A percentile compares a stretch with the other conserved stretches of the same genome.
These are phyloP conservation scores for Trichomonascaceae sp. DNA, from an alignment of 1,139 yeast genomes.

Conservation along the genomic window DNA sequence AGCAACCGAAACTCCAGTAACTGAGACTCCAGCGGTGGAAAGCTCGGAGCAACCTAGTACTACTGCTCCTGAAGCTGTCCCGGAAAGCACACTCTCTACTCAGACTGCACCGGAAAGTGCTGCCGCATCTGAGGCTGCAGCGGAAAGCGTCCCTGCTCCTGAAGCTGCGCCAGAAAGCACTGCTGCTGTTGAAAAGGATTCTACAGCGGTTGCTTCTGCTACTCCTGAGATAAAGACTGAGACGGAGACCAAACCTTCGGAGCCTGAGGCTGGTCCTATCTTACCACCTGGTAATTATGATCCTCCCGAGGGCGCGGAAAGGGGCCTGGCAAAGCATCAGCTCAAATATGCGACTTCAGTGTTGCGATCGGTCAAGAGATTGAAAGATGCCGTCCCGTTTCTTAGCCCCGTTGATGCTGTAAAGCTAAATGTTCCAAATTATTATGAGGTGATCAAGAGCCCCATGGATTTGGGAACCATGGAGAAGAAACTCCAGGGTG, in stretches of 20 bases:
- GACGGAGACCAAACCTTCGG: not conserved
- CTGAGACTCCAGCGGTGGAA: not conserved
- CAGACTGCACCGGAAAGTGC: slow-evolving; percentile 4
- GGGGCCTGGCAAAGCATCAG: slow-evolving; percentile 85
- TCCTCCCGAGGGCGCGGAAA: slow-evolving; percentile 25
- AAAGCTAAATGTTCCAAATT: slow-evolving; percentile 84
- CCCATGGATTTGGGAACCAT: slow-evolving; percentile 96
- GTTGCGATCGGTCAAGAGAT: slow-evolving; percentile 65
- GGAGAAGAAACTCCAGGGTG: slow-evolving; percentile 64
- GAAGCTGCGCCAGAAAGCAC: slow-evolving; percentile 5
- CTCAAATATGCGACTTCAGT: slow-evolving; percentile 47
- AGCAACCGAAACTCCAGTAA: not conserved
- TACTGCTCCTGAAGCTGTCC: no score
- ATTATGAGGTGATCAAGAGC: slow-evolving; percentile 70
- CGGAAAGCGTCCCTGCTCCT: slow-evolving; percentile 16
- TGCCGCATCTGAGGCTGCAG: not conserved
- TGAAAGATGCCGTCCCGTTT: slow-evolving; percentile 91
- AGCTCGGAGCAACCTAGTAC: not conserved
- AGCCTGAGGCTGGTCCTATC: slow-evolving; percentile 7
- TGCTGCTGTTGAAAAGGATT: not conserved
- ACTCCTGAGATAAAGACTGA: not conserved
- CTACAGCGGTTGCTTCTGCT: not conserved
- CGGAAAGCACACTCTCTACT: no score
- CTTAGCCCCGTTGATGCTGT: slow-evolving; percentile 83
- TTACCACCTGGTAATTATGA: slow-evolving; percentile 17